These are phyloP conservation scores for Fragaria ananassa DNA, from an alignment of 306 rosid species.

Conservation along the genomic window DNA sequence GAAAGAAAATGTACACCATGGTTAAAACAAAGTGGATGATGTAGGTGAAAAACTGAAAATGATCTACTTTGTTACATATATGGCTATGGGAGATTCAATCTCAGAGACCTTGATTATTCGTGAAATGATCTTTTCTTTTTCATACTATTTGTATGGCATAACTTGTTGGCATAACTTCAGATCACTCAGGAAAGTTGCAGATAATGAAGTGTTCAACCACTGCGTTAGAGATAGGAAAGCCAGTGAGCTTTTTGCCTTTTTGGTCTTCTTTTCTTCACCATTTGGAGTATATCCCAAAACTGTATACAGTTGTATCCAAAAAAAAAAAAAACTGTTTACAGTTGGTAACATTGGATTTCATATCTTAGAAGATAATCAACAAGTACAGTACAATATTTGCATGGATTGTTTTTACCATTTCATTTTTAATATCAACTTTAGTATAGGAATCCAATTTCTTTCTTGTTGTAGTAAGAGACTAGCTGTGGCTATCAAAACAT, in stretches of 20 bases:
- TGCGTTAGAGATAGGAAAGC: not conserved
- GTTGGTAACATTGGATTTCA: not conserved
- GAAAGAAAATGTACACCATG: too few relatives aligned
- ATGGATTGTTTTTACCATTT: not conserved
- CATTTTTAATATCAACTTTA: not conserved
- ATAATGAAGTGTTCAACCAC: not conserved
- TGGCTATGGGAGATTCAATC: too few relatives aligned
- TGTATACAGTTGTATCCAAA: not conserved
- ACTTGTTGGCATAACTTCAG: not conserved
- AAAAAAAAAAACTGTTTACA: too few relatives aligned
- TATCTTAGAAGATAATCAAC: not conserved
- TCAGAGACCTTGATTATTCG: too few relatives aligned
- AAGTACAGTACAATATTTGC: not conserved
- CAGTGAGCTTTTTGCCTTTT: not conserved
- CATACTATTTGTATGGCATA: not conserved
- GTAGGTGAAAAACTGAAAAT: too few relatives aligned
- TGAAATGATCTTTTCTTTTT: too few relatives aligned
- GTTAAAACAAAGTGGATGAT: too few relatives aligned
- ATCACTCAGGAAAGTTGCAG: not conserved
- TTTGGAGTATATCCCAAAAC: not conserved
- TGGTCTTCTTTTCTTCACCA: not conserved
- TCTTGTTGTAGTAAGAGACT: not conserved
- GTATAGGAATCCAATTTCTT: not conserved
- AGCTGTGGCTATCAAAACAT: not conserved
- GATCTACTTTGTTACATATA: too few relatives aligned